A percentile compares a stretch with the other conserved stretches of the same genome.
Evolutionary conservation across 2,329 filamentous ascomycete species (phyloP).

Genomic region (Monilinia polystroma): DNA sequence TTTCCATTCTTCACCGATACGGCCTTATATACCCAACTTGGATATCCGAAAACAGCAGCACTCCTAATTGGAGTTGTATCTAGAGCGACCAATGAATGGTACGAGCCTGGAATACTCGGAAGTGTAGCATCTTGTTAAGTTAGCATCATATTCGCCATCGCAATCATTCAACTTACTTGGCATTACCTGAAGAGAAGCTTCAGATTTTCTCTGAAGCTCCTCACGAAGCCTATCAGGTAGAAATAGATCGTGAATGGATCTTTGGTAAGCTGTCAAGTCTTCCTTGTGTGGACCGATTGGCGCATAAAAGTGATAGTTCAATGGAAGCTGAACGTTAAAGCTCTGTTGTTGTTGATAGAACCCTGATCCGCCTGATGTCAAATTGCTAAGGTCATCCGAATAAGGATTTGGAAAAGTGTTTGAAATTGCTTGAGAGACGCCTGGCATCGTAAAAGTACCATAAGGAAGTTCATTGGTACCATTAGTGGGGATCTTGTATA

Average conservation of each 20-base stretch:
- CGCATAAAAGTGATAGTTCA: slow-evolving; percentile 91
- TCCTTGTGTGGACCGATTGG: slow-evolving; percentile 80
- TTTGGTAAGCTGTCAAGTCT: slow-evolving; percentile 80
- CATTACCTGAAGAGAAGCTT: slow-evolving; percentile 80
- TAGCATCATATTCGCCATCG: background rate
- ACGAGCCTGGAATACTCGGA: slow-evolving; percentile 69
- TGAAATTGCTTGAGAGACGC: slow-evolving; percentile 52
- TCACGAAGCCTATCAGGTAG: slow-evolving; percentile 82
- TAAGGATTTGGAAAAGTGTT: slow-evolving; percentile 70
- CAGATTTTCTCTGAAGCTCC: slow-evolving; percentile 83
- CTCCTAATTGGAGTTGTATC: slow-evolving; percentile 80
- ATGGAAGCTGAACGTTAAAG: slow-evolving; percentile 55
- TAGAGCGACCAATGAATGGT: slow-evolving; percentile 87
- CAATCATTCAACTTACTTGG: slow-evolving; percentile 56
- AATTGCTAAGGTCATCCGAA: slow-evolving; percentile 60
- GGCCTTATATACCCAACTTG: slow-evolving; percentile 95
- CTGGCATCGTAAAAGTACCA: slow-evolving; percentile 64
- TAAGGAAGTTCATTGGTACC: slow-evolving; percentile 54
- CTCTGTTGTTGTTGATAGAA: slow-evolving; percentile 64
- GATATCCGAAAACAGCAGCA: slow-evolving; percentile 76
- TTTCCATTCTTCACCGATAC: slow-evolving; percentile 84
- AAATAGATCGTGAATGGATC: slow-evolving; percentile 87
- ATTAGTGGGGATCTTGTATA: slow-evolving; percentile 45
- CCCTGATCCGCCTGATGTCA: slow-evolving; percentile 54
- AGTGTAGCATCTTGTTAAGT: slow-evolving; percentile 47